Percentiles rank a stretch among this genome's conserved stretches.
Conservation (phyloP, 768 basidiomycete species). For the Solioccasus polychromus region DNA sequence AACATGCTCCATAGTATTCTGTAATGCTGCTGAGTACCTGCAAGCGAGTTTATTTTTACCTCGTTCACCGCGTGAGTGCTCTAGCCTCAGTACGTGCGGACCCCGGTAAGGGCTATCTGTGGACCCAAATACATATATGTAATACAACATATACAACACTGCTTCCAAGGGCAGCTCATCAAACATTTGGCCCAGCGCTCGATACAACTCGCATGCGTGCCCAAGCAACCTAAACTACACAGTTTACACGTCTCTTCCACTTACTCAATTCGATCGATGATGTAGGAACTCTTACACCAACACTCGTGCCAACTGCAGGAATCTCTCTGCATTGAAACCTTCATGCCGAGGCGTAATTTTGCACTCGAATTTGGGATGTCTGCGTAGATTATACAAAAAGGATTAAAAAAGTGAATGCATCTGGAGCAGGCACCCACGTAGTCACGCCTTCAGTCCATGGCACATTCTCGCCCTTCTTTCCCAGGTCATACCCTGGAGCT, state of each 20-base stretch:
- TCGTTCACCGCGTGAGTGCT: neutral
- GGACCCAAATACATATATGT: too few species aligned
- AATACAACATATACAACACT: too few species aligned
- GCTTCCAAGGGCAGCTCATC: too few species aligned
- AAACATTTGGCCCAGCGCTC: too few species aligned
- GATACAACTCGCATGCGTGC: too few species aligned
- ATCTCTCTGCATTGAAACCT: neutral
- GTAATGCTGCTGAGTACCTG: conserved; percentile 7
- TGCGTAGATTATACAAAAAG: too few species aligned
- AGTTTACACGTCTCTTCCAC: too few species aligned
- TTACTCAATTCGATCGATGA: too few species aligned
- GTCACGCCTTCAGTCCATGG: conserved; percentile 11
- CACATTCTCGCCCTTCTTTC: conserved; percentile 4
- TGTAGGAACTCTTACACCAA: neutral
- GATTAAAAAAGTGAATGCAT: neutral
- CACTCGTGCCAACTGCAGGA: neutral
- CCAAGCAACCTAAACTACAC: too few species aligned
- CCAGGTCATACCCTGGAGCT: neutral
- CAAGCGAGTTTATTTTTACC: neutral
- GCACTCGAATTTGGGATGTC: neutral
- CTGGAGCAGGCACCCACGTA: neutral
- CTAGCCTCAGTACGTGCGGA: neutral
- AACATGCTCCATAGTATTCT: conserved; percentile 13
- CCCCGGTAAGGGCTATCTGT: neutral
- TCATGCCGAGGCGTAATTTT: neutral